Percentiles rank a stretch among this genome's conserved stretches.
These are phyloP conservation scores for Trametes cinnabarina DNA, from an alignment of 768 basidiomycete genomes.

Conservation along the genomic window DNA sequence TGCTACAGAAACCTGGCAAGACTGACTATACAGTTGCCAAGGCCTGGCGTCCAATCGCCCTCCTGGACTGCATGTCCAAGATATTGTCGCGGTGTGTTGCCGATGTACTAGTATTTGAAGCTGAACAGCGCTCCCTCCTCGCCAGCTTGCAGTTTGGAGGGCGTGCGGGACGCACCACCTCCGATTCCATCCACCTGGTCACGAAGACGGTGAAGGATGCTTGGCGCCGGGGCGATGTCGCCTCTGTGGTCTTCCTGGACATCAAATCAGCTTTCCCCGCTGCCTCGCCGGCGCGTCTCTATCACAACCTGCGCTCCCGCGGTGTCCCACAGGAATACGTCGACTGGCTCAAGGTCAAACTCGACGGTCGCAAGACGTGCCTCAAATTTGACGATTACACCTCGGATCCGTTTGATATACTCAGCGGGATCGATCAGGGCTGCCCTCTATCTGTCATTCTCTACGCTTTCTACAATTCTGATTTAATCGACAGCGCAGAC, in stretches of 20 bases:
- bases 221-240: slow-evolving; percentile 27
- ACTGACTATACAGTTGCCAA: slow-evolving; percentile 34
- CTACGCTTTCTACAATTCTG: slow-evolving; percentile 33
- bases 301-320: slow-evolving; percentile 14
- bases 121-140: slow-evolving; percentile 14
- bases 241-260: slow-evolving; percentile 28
- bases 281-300: slow-evolving; percentile 4
- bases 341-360: slow-evolving; percentile 16
- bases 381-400: slow-evolving; percentile 28
- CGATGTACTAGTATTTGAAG: slow-evolving; percentile 3
- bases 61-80: slow-evolving; percentile 29
- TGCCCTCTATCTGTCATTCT: slow-evolving; percentile 30
- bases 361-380: slow-evolving; percentile 15
- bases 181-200: slow-evolving; percentile 26
- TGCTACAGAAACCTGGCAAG: slow-evolving; percentile 38
- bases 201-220: slow-evolving; percentile 21
- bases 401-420: slow-evolving; percentile 18
- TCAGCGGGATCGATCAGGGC: slow-evolving; percentile 33
- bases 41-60: slow-evolving; percentile 39
- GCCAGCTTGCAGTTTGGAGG: slow-evolving; percentile 26
- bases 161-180: slow-evolving; percentile 20
- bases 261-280: slow-evolving; percentile 36
- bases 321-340: slow-evolving; percentile 20
- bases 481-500: slow-evolving; percentile 17
- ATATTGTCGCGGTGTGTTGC: slow-evolving; percentile 24